These are phyloP conservation scores for Quercus variabilis DNA, from an alignment of 306 rosid species.

Conservation along the genomic window DNA sequence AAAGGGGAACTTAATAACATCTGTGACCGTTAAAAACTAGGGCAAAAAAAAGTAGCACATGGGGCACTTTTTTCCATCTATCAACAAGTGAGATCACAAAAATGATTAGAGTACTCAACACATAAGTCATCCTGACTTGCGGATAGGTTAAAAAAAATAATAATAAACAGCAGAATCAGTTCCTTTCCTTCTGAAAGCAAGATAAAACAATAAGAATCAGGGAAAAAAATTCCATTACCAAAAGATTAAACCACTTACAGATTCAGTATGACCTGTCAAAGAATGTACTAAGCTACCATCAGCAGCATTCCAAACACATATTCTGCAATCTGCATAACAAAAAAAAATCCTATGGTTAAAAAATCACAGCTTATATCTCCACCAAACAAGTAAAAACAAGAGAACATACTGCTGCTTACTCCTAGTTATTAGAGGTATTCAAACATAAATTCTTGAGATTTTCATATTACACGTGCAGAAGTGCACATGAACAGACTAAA, in stretches of 20 bases:
- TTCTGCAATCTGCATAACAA: conserved; percentile 79
- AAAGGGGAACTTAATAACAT: not conserved
- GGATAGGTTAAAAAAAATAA: not conserved
- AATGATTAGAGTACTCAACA: not conserved
- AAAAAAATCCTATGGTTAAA: conserved; percentile 20
- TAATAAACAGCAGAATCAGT: not conserved
- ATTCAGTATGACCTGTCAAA: conserved; percentile 90
- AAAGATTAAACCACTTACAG: conserved; percentile 61
- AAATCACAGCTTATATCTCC: not conserved
- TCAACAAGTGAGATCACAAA: not conserved
- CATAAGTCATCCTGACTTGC: not conserved
- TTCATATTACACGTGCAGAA: conserved; percentile 14
- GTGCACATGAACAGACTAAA: not conserved
- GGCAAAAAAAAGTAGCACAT: not conserved
- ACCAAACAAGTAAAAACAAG: conserved; percentile 19
- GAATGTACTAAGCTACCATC: conserved; percentile 99
- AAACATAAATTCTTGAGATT: not conserved
- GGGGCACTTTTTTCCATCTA: not conserved
- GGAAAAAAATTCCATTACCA: conserved; percentile 3
- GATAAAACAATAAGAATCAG: not conserved
- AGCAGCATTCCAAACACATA: conserved; percentile 99
- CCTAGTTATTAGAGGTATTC: conserved; percentile 2
- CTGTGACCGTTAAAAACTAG: not conserved
- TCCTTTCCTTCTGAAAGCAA: not conserved
- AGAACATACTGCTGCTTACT: not conserved